phyloP scores from a whole-genome alignment of 1,284 basidiomycete genomes.

The Hortiboletus rubellus region DNA sequence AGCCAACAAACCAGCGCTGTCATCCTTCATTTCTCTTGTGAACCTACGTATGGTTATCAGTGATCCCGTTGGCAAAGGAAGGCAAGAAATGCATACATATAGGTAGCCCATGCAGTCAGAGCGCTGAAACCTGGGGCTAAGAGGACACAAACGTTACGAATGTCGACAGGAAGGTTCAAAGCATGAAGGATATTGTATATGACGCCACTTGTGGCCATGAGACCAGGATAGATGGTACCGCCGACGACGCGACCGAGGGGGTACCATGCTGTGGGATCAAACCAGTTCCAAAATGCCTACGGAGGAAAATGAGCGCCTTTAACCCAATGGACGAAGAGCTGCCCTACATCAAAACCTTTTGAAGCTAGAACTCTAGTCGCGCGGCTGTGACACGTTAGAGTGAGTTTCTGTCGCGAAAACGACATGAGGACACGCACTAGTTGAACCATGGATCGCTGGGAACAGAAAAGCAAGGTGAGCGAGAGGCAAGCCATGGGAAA shows the following conservation, averaged over 20 bases:
- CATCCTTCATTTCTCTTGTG: conserved; percentile 91
- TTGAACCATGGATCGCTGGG: conserved; percentile 96
- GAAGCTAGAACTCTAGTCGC: conserved; percentile 87
- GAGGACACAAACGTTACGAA: conserved; percentile 95
- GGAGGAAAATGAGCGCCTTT: conserved; percentile 3
- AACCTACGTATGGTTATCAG: conserved; percentile 56
- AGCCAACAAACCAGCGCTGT: conserved; percentile 92
- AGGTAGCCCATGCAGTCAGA: conserved; percentile 96
- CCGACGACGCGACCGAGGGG: conserved; percentile 97
- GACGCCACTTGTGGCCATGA: conserved; percentile 97
- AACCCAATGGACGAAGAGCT: neutral
- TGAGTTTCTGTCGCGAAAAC: neutral
- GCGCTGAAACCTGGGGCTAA: conserved; percentile 97
- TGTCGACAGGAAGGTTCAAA: conserved; percentile 95
- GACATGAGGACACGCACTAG: conserved; percentile 59
- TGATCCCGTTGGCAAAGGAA: neutral
- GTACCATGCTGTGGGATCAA: conserved; percentile 99
- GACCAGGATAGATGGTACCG: conserved; percentile 96
- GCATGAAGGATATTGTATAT: conserved; percentile 92
- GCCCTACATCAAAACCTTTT: conserved; percentile 90
- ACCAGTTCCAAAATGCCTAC: conserved; percentile 99
- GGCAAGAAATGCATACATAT: conserved; percentile 63
- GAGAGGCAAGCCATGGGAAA: neutral
- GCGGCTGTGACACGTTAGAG: conserved; percentile 56
- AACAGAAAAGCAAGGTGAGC: conserved; percentile 10